Base-by-base conservation (phyloP, 1,284 basidiomycete genomes). In the Peniophora sp. region DNA sequence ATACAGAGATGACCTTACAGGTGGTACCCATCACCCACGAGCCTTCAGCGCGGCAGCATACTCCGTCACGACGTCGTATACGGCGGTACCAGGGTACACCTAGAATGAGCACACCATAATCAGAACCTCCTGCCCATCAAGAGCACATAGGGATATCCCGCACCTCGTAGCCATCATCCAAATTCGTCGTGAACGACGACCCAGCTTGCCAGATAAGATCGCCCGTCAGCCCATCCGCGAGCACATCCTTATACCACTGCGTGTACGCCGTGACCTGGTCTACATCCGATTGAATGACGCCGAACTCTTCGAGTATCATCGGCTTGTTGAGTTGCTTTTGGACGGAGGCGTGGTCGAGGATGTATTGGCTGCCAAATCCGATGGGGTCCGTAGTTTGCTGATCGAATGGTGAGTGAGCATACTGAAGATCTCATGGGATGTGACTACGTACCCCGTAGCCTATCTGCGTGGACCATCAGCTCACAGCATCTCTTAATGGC, bases 171-270 rank as follows among this genome's bases (percentile, higher is more conserved):
- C 70, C 70, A 54, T 72, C 70, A 36, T 70, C 57, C 3, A 64
- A 64, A 2, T 67, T 67, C 34, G 53, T 61, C 24, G 60, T 54
- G 42, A 69, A 54, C 52, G 63, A 57, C 15, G 66, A 68, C 2
- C 68, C 69, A n/a, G 68, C 68, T 64, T 72, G 69, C 79, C 80
- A 83, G 53, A 79, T 78, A 46, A 81, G 69, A 54, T 80, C 76
- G n/a, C 79, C 80, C 15, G 78, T 70, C 27, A 82, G 57, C 1
- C 78, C 77, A 18, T 74, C 75, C 20, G 69, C 74, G 22, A 77
- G 58, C 17, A 81, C 61, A 27, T 73, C 65, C 54, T 68, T 68
- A 50, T 69, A 75, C 81, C 79, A 83, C 12, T 69, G 61, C 20
- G 72, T 67, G 62, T 82, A 82, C 3, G 71, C 71, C 0, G 66